A percentile compares a stretch with the other conserved stretches of the same genome.
phyloP scores from a whole-genome alignment of 2,329 filamentous ascomycete species.

The Thielaviopsis populi region DNA sequence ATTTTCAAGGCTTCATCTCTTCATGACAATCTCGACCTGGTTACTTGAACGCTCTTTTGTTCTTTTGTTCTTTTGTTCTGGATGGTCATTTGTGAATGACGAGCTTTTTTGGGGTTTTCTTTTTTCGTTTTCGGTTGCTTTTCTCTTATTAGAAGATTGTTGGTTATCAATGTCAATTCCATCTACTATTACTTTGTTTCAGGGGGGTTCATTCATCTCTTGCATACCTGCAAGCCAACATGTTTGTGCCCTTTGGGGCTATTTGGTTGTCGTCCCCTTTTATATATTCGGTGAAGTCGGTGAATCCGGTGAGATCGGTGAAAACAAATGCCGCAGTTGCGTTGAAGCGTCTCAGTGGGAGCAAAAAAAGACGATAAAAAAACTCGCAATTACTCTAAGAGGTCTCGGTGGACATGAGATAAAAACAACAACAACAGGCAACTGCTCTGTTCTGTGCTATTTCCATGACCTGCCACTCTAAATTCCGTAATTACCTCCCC shows the following conservation, averaged over 20 bases:
- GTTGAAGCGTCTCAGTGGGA: background rate
- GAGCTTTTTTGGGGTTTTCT: background rate
- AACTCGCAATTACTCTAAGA: background rate
- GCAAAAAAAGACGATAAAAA: too few species aligned
- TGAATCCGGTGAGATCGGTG: background rate
- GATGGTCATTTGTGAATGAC: conserved; percentile 1
- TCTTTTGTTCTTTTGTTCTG: background rate
- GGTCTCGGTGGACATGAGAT: background rate
- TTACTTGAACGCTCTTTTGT: background rate
- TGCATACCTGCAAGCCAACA: background rate
- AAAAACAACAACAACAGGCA: background rate
- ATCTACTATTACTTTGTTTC: background rate
- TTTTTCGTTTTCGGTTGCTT: background rate
- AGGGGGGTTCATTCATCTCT: background rate
- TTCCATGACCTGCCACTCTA: background rate
- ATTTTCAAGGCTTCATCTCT: background rate
- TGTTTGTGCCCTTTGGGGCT: too few species aligned
- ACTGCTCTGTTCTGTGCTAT: background rate
- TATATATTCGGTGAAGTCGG: background rate
- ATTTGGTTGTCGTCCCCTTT: background rate
- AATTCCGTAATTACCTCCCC: background rate
- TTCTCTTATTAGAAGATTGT: background rate
- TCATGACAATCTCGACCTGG: background rate
- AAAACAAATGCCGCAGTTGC: conserved; percentile 3
- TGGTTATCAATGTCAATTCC: background rate